phyloP scores from a whole-genome alignment of 306 rosid species.

The Geum urbanum region DNA sequence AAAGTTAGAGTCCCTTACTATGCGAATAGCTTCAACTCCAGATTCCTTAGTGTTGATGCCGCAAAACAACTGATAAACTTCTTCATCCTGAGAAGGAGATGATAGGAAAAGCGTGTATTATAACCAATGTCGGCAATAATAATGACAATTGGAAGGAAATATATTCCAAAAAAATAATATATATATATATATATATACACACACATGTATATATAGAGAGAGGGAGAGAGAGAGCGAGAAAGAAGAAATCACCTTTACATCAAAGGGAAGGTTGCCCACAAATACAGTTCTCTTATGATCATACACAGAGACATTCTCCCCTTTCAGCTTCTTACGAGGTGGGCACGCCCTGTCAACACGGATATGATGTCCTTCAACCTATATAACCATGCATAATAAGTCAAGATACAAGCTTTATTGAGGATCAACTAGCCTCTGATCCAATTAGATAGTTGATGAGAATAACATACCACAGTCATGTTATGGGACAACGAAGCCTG shows the following conservation, averaged over 20 bases:
- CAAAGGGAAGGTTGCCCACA: slow-evolving; percentile 95
- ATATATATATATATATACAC: too few species aligned
- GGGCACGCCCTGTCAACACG: slow-evolving; percentile 99
- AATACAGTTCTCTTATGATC: slow-evolving; percentile 86
- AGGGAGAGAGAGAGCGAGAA: not conserved
- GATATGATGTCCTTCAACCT: slow-evolving; percentile 86
- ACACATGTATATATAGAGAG: too few species aligned
- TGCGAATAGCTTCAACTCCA: slow-evolving; percentile 71
- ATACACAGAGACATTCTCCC: slow-evolving; percentile 54
- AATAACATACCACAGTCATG: slow-evolving; percentile 69
- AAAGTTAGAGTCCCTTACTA: slow-evolving; percentile 74
- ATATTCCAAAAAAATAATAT: not conserved
- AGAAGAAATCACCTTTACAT: slow-evolving; percentile 63
- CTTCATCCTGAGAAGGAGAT: slow-evolving; percentile 73
- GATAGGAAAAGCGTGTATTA: not conserved
- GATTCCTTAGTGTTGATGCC: slow-evolving; percentile 52
- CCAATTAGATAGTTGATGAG: not conserved
- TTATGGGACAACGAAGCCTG: slow-evolving; percentile 81
- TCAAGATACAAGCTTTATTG: not conserved
- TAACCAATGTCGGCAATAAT: slow-evolving; percentile 1
- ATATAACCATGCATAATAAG: slow-evolving; percentile 23
- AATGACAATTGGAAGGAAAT: not conserved
- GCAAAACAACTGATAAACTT: slow-evolving; percentile 75
- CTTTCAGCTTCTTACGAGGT: slow-evolving; percentile 84
- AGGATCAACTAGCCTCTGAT: not conserved